Evolutionary conservation across 1,284 basidiomycete genomes (phyloP).

Genomic region (Puccinia novopanici): DNA sequence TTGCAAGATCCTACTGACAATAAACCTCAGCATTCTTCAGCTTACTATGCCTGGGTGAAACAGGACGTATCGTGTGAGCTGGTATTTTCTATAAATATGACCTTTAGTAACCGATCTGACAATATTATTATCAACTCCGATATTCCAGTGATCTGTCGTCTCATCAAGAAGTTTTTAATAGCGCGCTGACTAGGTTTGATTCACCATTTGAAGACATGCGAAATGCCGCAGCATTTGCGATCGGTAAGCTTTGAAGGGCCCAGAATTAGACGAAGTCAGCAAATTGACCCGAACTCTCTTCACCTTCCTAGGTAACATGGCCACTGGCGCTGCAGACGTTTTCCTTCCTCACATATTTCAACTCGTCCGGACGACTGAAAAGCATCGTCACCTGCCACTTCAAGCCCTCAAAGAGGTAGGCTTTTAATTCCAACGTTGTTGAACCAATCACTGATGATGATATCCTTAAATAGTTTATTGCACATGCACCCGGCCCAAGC

Average conservation of each 20-base stretch:
- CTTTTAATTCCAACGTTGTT: background rate
- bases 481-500: constrained; percentile 79
- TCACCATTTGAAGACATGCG: constrained; percentile 78
- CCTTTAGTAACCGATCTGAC: background rate
- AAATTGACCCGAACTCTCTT: background rate
- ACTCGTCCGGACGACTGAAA: constrained; percentile 72
- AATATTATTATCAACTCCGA: background rate
- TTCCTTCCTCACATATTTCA: constrained; percentile 84
- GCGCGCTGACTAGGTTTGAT: constrained; percentile 72
- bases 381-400: constrained; percentile 77
- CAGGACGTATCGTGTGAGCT: constrained; percentile 78
- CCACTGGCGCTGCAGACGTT: constrained; percentile 80
- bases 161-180: constrained; percentile 73
- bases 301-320: constrained; percentile 73
- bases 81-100: background rate
- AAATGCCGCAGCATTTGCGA: constrained; percentile 85
- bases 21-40: constrained; percentile 72
- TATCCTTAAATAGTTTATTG: constrained; percentile 71
- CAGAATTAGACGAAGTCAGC: background rate
- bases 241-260: constrained; percentile 64
- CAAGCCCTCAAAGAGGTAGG: constrained; percentile 87
- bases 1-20: constrained; percentile 68
- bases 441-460: background rate
- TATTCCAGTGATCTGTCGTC: constrained; percentile 73
- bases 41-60: constrained; percentile 81